Conservation (phyloP, 2,329 filamentous ascomycete species). For the Apiospora saccharicola region DNA sequence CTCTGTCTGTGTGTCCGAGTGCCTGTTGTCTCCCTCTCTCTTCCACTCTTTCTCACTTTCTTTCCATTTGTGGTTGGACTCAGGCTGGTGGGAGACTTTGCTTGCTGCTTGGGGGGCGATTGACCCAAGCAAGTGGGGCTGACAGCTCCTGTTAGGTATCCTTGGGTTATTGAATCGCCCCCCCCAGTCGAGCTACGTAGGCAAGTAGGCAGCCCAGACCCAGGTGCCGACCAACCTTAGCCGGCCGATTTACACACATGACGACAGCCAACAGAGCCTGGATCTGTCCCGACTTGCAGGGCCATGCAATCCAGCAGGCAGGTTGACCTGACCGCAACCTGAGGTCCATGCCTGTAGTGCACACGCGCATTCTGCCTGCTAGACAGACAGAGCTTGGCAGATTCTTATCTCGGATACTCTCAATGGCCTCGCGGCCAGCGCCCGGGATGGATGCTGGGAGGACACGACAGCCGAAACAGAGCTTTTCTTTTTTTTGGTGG, state of each 20-base stretch:
- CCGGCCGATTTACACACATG: conserved; percentile 11
- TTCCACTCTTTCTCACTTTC: background rate
- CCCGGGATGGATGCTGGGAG: conserved; percentile 11
- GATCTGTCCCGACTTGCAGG: background rate
- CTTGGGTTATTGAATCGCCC: conserved; percentile 5
- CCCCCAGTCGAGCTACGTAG: conserved; percentile 4
- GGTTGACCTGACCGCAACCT: background rate
- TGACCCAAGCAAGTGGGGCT: conserved; percentile 11
- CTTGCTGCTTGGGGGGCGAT: background rate
- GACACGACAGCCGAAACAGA: conserved; percentile 19
- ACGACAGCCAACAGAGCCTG: conserved; percentile 19
- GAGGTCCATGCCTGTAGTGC: background rate
- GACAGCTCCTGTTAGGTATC: conserved; percentile 20
- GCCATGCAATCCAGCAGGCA: background rate
- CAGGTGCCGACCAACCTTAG: conserved; percentile 19
- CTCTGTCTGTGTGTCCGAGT: background rate
- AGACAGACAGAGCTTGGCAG: conserved; percentile 8
- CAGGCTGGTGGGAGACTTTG: background rate
- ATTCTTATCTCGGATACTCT: conserved; percentile 7
- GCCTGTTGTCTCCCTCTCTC: background rate
- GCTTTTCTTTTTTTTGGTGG: conserved; percentile 19
- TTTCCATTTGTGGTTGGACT: background rate
- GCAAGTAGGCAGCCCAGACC: background rate
- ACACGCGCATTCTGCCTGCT: background rate
- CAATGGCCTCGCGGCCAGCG: background rate